Percentiles rank a stretch among this genome's conserved stretches.
Conservation (phyloP, 495 filamentous ascomycete species). For the Cudoniella acicularis region DNA sequence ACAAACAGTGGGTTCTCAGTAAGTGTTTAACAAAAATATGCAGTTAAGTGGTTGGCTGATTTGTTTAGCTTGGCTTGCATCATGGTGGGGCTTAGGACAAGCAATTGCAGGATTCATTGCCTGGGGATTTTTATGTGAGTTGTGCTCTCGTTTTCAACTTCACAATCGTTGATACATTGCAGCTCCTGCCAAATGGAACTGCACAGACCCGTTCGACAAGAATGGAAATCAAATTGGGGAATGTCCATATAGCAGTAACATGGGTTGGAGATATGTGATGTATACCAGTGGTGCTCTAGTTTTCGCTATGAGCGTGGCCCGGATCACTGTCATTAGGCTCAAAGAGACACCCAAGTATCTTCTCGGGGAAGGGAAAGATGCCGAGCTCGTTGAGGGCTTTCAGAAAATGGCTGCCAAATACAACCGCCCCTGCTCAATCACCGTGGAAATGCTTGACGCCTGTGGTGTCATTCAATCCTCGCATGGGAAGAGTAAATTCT, state of each 20-base stretch:
- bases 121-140: slow-evolving; percentile 69
- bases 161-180: not conserved
- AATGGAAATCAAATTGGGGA: slow-evolving; percentile 27
- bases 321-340: slow-evolving; percentile 64
- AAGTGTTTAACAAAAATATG: not conserved
- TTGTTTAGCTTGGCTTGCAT: slow-evolving; percentile 53
- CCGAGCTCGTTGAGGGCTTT: slow-evolving; percentile 55
- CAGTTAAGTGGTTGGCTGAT: not conserved
- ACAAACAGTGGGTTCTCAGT: slow-evolving; percentile 71
- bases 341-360: slow-evolving; percentile 73
- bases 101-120: slow-evolving; percentile 68
- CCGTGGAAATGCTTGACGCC: slow-evolving; percentile 54
- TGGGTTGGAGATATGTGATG: slow-evolving; percentile 81
- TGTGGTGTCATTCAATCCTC: slow-evolving; percentile 41
- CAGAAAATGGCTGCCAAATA: slow-evolving; percentile 60
- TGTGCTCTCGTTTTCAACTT: slow-evolving; percentile 22
- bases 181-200: slow-evolving; percentile 50
- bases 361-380: slow-evolving; percentile 59
- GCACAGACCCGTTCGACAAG: slow-evolving; percentile 37
- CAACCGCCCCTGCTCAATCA: slow-evolving; percentile 59
- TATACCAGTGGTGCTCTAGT: slow-evolving; percentile 63
- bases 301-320: slow-evolving; percentile 59
- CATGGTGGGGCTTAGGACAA: slow-evolving; percentile 77
- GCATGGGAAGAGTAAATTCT: slow-evolving; percentile 40
- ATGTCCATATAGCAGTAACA: slow-evolving; percentile 62